Percentiles rank a stretch among this genome's conserved stretches.
These are phyloP conservation scores for Sporothrix curviconia DNA, from an alignment of 2,329 filamentous ascomycete genomes.

Conservation along the genomic window DNA sequence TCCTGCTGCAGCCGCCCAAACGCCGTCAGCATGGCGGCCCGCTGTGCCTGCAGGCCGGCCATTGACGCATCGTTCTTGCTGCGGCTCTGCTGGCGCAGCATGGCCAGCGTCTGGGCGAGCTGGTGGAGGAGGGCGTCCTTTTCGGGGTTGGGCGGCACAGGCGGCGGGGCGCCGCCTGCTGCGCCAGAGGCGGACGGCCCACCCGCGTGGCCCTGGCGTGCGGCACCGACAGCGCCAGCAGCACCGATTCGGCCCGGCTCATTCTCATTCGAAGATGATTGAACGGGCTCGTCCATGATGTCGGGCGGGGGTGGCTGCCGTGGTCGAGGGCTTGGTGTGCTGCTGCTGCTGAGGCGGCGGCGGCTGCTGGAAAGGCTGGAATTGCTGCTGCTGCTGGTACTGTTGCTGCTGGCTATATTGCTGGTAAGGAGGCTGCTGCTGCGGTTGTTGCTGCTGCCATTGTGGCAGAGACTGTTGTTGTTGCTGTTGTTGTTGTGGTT, in stretches of 20 bases:
- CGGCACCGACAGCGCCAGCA: too few relatives aligned
- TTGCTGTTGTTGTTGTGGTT: slow-evolving; percentile 22
- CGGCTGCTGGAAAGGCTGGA: slow-evolving; percentile 23
- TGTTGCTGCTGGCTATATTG: slow-evolving; percentile 24
- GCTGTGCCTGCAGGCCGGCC: slow-evolving; percentile 70
- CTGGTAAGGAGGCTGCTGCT: slow-evolving; percentile 19
- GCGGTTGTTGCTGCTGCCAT: slow-evolving; percentile 16
- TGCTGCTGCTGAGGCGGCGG: slow-evolving; percentile 28
- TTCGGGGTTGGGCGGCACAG: slow-evolving; percentile 90
- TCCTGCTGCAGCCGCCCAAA: slow-evolving; percentile 67
- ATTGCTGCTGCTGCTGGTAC: slow-evolving; percentile 15
- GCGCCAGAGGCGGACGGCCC: background rate
- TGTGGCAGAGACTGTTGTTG: slow-evolving; percentile 11
- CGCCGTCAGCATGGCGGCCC: slow-evolving; percentile 65
- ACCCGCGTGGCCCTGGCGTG: background rate
- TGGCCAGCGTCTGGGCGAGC: slow-evolving; percentile 62
- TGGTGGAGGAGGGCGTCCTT: slow-evolving; percentile 80
- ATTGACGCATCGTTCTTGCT: slow-evolving; percentile 69
- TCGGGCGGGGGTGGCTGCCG: slow-evolving; percentile 44
- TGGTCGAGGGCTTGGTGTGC: too few relatives aligned
- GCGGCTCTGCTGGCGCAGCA: slow-evolving; percentile 62
- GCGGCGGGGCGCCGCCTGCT: slow-evolving; percentile 52
- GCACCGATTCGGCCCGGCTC: too few relatives aligned
- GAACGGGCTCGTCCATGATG: slow-evolving; percentile 51
- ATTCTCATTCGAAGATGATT: too few relatives aligned